Evolutionary conservation across 768 basidiomycete species (phyloP).

Genomic region (Auricularia sp.): DNA sequence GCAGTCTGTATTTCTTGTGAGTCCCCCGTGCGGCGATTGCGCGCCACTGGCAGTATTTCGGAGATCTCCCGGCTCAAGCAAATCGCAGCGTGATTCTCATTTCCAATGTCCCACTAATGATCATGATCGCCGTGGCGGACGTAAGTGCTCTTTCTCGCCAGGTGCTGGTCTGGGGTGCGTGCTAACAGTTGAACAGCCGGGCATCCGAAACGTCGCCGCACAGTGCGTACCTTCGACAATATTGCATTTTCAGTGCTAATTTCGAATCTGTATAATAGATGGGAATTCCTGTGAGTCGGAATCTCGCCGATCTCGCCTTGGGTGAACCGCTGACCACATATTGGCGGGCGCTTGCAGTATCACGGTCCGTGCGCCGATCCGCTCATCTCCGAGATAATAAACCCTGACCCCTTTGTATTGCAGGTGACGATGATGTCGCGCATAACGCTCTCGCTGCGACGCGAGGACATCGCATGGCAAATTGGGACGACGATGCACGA

Average conservation of each 20-base stretch:
- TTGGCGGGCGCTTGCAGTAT: not conserved
- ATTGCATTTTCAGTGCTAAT: not conserved
- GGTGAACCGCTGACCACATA: not conserved
- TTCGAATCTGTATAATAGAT: constrained; percentile 11
- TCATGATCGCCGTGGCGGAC: constrained; percentile 28
- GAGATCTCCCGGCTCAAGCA: not conserved
- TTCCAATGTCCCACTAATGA: constrained; percentile 28
- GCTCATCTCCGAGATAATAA: not conserved
- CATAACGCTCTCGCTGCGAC: constrained; percentile 36
- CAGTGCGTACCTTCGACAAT: constrained; percentile 18
- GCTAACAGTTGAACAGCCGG: constrained; percentile 7
- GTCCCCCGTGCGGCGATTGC: not conserved
- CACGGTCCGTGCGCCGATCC: not conserved
- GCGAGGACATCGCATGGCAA: not conserved
- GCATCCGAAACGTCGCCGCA: constrained; percentile 28
- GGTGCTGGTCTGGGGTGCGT: not conserved
- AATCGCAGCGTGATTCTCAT: constrained; percentile 26
- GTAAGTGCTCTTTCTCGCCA: not conserved
- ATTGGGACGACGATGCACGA: not conserved
- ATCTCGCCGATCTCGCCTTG: not conserved
- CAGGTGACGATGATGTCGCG: constrained; percentile 61
- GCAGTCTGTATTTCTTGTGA: constrained; percentile 28
- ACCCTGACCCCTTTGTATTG: not conserved
- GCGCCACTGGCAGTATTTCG: constrained; percentile 1
- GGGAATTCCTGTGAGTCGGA: constrained; percentile 32